These are phyloP conservation scores for Puccinia novopanici DNA, from an alignment of 1,284 basidiomycete genomes.

Conservation along the genomic window DNA sequence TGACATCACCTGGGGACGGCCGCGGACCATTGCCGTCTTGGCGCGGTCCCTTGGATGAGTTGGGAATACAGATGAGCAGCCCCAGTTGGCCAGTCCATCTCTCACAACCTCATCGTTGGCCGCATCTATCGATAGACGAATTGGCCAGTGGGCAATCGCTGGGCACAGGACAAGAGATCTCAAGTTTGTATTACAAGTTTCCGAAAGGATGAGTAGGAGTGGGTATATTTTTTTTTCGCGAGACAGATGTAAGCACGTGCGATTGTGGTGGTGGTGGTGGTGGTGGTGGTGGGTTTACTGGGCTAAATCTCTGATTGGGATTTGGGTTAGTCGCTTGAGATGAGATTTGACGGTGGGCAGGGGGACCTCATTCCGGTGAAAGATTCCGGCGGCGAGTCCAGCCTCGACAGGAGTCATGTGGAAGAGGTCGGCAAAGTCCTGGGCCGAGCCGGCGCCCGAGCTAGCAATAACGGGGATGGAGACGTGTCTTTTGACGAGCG, in stretches of 20 bases:
- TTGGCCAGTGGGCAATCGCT: too few relatives aligned
- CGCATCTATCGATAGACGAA: too few relatives aligned
- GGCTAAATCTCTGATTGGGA: constrained; percentile 12
- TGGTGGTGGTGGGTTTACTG: constrained; percentile 1
- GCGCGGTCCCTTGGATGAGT: too few relatives aligned
- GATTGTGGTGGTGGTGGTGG: not conserved
- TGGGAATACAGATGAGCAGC: too few relatives aligned
- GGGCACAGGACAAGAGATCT: not conserved
- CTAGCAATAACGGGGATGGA: constrained; percentile 91
- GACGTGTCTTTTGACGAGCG: constrained; percentile 74
- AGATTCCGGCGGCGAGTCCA: constrained; percentile 94
- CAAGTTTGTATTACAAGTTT: not conserved
- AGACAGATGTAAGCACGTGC: too few relatives aligned
- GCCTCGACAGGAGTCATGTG: constrained; percentile 78
- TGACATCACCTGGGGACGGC: too few relatives aligned
- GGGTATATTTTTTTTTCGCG: not conserved
- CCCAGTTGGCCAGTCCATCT: too few relatives aligned
- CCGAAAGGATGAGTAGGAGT: not conserved
- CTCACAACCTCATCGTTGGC: too few relatives aligned
- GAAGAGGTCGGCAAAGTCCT: constrained; percentile 88
- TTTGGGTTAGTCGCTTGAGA: constrained; percentile 53
- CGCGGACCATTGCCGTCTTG: too few relatives aligned
- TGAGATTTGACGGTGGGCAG: constrained; percentile 62
- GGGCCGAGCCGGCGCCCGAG: constrained; percentile 80
- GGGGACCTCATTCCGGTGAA: constrained; percentile 84